Conservation (phyloP, 1,284 basidiomycete species). For the Rhodotorula glutinis region DNA sequence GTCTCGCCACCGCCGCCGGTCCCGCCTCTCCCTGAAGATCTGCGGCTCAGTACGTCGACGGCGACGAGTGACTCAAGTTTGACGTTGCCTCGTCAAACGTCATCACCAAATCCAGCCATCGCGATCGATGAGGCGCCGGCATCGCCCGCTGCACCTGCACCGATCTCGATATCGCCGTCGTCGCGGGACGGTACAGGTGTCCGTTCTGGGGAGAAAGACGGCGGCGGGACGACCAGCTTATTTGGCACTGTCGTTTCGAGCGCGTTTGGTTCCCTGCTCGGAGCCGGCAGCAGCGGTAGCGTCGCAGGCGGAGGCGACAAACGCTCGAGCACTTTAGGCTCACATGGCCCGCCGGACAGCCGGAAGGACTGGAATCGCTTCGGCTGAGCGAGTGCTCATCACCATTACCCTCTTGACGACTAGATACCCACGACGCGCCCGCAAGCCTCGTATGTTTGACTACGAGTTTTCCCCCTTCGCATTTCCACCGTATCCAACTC, state of each 20-base stretch:
- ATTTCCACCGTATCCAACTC: background rate
- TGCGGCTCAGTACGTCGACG: background rate
- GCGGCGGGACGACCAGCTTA: background rate
- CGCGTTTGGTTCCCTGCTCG: background rate
- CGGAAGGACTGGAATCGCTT: conserved; percentile 2
- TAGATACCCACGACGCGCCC: too few relatives aligned
- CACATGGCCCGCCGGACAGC: background rate
- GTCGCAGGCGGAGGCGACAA: background rate
- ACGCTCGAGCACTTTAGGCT: background rate
- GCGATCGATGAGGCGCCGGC: background rate
- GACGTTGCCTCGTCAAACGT: background rate
- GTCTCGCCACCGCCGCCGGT: conserved; percentile 3
- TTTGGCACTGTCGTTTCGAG: conserved; percentile 3
- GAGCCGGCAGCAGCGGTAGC: background rate
- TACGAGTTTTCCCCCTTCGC: background rate
- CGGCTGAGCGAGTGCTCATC: background rate
- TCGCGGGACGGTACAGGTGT: background rate
- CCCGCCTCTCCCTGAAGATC: background rate
- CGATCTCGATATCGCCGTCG: background rate
- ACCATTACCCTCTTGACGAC: background rate
- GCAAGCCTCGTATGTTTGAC: too few relatives aligned
- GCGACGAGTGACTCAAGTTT: conserved; percentile 8
- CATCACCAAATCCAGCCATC: background rate
- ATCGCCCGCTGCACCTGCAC: background rate
- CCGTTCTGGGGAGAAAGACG: too few relatives aligned